Percentiles rank a stretch among this genome's conserved stretches.
These are phyloP conservation scores for Phytophthora tentaculata DNA, from an alignment of 352 stramenopile species.

Conservation along the genomic window DNA sequence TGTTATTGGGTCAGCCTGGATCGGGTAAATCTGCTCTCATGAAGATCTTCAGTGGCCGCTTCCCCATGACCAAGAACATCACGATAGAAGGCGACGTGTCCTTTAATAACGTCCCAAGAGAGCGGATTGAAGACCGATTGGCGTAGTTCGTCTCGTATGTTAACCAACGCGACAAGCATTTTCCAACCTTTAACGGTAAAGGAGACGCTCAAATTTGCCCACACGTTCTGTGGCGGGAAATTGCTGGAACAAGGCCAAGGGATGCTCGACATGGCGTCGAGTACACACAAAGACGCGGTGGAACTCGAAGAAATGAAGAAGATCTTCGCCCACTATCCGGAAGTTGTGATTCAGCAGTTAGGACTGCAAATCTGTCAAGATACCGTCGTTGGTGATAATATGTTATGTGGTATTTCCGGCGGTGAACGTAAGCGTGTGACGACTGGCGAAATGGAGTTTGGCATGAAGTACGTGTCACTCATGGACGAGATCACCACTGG, in stretches of 20 bases:
- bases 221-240: conserved; percentile 30
- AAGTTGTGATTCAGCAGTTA: conserved; percentile 19
- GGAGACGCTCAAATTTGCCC: conserved; percentile 58
- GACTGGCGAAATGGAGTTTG: conserved; percentile 18
- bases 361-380: conserved; percentile 24
- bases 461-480: conserved; percentile 17
- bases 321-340: conserved; percentile 25
- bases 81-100: conserved; percentile 13
- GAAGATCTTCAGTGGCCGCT: conserved; percentile 27
- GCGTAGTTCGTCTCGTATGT: conserved; percentile 55
- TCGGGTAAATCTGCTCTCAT: conserved; percentile 37
- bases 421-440: conserved; percentile 51
- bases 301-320: conserved; percentile 17
- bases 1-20: conserved; percentile 18
- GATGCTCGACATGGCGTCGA: conserved; percentile 37
- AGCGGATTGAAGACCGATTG: conserved; percentile 10
- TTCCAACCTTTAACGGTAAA: conserved; percentile 53
- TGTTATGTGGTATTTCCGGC: conserved; percentile 85
- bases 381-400: conserved; percentile 52
- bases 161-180: conserved; percentile 54
- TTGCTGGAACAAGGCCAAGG: conserved; percentile 26
- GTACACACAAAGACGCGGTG: conserved; percentile 17
- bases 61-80: conserved; percentile 26
- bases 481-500: conserved; percentile 62
- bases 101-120: conserved; percentile 15